A percentile compares a stretch with the other conserved stretches of the same genome.
Conservation (phyloP, 169 alveolate species). For the Eimeria acervulina region DNA sequence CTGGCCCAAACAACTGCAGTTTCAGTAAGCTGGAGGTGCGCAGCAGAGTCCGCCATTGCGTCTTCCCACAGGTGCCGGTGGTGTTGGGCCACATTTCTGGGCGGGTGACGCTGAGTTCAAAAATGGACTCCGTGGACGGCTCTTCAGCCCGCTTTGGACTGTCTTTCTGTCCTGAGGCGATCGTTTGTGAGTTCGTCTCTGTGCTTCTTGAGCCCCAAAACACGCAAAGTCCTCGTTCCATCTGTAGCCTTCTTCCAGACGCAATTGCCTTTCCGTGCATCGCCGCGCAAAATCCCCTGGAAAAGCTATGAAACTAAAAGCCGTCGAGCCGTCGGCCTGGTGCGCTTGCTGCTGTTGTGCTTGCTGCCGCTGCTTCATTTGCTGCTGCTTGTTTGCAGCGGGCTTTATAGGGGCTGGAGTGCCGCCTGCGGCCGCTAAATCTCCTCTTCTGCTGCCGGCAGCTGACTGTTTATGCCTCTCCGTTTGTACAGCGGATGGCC, state of each 20-base stretch:
- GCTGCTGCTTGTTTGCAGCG: background rate
- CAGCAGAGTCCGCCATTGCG: background rate
- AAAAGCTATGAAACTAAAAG: background rate
- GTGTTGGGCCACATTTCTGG: conserved; percentile 45
- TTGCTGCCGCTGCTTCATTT: background rate
- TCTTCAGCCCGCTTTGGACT: conserved; percentile 43
- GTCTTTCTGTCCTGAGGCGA: conserved; percentile 39
- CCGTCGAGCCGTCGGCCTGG: background rate
- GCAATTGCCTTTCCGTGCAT: background rate
- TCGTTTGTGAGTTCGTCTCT: conserved; percentile 4
- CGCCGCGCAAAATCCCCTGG: background rate
- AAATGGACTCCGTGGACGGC: background rate
- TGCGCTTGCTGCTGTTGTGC: background rate
- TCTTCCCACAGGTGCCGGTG: conserved; percentile 22
- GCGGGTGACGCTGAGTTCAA: background rate
- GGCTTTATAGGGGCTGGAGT: conserved; percentile 47
- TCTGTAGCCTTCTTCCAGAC: background rate
- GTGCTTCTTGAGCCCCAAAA: background rate
- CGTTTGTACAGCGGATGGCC: background rate
- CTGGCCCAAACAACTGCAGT: too few species aligned
- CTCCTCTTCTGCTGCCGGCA: conserved; percentile 46
- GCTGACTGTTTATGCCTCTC: conserved; percentile 39
- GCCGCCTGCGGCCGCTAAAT: conserved; percentile 34
- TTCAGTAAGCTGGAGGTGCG: background rate
- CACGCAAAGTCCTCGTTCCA: background rate